These are phyloP conservation scores for Aechmea fasciata DNA, from an alignment of 176 grass and related monocot genomes.

Conservation along the genomic window DNA sequence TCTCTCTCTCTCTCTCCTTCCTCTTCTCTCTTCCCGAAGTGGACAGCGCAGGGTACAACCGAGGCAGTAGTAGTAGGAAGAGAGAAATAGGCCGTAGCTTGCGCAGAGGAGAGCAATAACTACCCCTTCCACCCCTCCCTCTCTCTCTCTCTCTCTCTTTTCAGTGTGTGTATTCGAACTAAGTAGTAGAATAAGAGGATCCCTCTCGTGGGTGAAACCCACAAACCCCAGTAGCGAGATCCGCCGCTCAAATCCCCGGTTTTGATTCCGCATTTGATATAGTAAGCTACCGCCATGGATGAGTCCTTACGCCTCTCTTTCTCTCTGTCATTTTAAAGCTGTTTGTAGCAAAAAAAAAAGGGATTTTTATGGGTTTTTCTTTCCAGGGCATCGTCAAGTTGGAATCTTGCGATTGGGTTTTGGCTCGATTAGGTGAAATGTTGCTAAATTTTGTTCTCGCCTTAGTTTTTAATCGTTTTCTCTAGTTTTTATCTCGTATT, in stretches of 20 bases:
- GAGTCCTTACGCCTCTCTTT: background rate
- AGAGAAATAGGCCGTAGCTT: constrained; percentile 1
- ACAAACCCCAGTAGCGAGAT: constrained; percentile 9
- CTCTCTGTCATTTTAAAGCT: background rate
- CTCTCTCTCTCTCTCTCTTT: constrained; percentile 11
- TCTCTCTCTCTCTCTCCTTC: background rate
- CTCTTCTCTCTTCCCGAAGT: constrained; percentile 21
- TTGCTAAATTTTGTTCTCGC: too few relatives aligned
- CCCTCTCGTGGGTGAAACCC: background rate
- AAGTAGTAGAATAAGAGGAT: background rate
- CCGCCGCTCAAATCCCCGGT: background rate
- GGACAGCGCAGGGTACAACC: background rate
- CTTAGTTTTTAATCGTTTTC: too few relatives aligned
- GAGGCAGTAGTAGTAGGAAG: background rate
- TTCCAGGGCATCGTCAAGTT: background rate
- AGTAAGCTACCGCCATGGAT: background rate
- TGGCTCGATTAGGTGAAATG: too few relatives aligned
- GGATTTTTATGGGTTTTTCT: background rate
- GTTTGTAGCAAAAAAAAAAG: background rate
- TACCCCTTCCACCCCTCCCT: background rate
- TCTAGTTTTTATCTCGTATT: too few relatives aligned
- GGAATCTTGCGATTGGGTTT: too few relatives aligned
- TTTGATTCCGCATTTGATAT: background rate
- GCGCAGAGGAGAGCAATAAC: constrained; percentile 23
- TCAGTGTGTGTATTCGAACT: background rate